phyloP scores from a whole-genome alignment of 2,329 filamentous ascomycete genomes.

The Niveomyces coronatus region DNA sequence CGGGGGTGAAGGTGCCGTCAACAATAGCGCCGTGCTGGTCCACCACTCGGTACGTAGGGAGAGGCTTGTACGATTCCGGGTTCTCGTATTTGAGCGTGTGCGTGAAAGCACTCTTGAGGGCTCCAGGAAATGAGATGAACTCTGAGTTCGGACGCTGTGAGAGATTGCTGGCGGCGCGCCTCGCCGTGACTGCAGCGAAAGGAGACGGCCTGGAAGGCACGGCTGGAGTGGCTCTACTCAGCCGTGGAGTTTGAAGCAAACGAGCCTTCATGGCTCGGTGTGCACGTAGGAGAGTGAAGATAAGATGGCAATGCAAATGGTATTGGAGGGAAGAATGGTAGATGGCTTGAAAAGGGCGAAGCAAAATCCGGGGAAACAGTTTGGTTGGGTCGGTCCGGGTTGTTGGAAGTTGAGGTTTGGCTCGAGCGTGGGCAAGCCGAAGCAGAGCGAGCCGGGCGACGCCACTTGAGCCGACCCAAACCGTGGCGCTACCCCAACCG shows the following conservation, averaged over 20 bases:
- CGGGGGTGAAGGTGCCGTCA: conserved; percentile 57
- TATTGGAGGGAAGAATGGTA: no score
- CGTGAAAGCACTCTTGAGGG: conserved; percentile 88
- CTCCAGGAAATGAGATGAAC: conserved; percentile 75
- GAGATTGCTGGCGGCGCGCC: conserved; percentile 36
- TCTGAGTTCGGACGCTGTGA: conserved; percentile 46
- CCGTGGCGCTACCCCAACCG: conserved; percentile 11
- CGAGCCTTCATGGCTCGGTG: conserved; percentile 22
- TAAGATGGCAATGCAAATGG: neutral
- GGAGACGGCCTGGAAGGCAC: conserved; percentile 13
- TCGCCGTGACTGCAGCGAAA: conserved; percentile 13
- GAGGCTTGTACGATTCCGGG: conserved; percentile 60
- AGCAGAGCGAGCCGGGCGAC: conserved; percentile 12
- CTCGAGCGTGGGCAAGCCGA: conserved; percentile 11
- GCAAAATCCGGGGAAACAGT: conserved; percentile 7
- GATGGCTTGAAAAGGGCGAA: conserved; percentile 5
- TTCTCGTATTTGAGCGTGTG: conserved; percentile 66
- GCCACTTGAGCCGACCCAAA: conserved; percentile 27
- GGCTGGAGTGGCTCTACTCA: conserved; percentile 15
- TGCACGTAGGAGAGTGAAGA: neutral
- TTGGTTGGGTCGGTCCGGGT: conserved; percentile 8
- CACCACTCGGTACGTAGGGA: conserved; percentile 86
- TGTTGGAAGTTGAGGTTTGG: conserved; percentile 8
- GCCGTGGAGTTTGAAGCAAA: conserved; percentile 20
- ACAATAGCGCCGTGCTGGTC: conserved; percentile 80